phyloP scores from a whole-genome alignment of 768 basidiomycete species.

The Leccinellum rugosiceps region DNA sequence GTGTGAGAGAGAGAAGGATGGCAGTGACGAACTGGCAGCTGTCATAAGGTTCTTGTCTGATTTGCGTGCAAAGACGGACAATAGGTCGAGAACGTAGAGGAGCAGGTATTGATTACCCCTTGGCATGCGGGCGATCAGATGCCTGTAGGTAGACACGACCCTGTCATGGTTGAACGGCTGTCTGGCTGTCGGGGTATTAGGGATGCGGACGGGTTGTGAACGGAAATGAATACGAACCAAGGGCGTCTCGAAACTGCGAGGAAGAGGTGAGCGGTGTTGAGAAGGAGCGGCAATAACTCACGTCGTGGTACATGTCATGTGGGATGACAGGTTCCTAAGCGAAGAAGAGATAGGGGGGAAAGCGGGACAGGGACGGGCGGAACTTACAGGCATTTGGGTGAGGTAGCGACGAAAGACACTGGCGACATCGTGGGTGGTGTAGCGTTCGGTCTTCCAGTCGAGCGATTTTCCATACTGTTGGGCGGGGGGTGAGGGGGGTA shows the following conservation, averaged over 20 bases:
- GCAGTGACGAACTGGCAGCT: constrained; percentile 68
- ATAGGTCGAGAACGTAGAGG: constrained; percentile 91
- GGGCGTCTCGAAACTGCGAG: constrained; percentile 70
- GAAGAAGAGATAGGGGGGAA: constrained; percentile 8
- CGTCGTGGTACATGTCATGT: constrained; percentile 80
- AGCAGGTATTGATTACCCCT: constrained; percentile 93
- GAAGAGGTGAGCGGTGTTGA: constrained; percentile 7
- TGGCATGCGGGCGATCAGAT: constrained; percentile 81
- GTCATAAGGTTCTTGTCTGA: constrained; percentile 95
- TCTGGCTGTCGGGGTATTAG: constrained; percentile 47
- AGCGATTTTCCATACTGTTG: constrained; percentile 87
- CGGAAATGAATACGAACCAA: constrained; percentile 46
- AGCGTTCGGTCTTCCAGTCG: constrained; percentile 83
- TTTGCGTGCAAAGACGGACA: constrained; percentile 92
- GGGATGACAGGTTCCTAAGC: constrained; percentile 92
- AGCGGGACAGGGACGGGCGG: constrained; percentile 1
- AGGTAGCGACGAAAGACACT: constrained; percentile 95
- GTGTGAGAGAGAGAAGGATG: neutral
- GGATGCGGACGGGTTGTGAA: constrained; percentile 1
- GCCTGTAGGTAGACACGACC: constrained; percentile 77
- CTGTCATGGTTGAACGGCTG: constrained; percentile 66
- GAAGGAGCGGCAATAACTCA: constrained; percentile 40
- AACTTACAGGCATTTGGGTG: constrained; percentile 91
- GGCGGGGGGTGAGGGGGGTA: constrained; percentile 5
- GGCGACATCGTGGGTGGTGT: constrained; percentile 95